Evolutionary conservation across 805 yeast genomes (phyloP).

Genomic region (Yueomyces sinensis): DNA sequence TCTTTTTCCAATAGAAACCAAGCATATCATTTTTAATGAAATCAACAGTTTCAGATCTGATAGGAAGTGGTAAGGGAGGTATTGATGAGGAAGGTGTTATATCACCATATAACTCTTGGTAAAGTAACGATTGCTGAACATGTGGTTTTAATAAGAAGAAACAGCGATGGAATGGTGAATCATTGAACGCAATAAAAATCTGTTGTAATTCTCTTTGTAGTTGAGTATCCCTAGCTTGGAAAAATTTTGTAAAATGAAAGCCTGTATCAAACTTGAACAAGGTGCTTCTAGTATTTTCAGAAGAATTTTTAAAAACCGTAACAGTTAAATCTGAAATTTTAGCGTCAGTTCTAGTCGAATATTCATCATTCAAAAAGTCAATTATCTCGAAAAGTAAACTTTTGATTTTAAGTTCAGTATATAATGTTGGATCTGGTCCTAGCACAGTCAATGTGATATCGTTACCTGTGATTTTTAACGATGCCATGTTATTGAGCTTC

Average conservation of each 20-base stretch:
- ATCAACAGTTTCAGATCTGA: slow-evolving; percentile 36
- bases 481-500: slow-evolving; percentile 53
- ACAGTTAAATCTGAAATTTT: slow-evolving; percentile 30
- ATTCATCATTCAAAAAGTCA: slow-evolving; percentile 59
- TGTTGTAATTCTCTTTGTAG: slow-evolving; percentile 40
- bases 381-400: slow-evolving; percentile 33
- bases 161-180: slow-evolving; percentile 71
- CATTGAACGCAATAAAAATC: slow-evolving; percentile 53
- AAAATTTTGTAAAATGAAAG: slow-evolving; percentile 44
- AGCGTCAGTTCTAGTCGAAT: slow-evolving; percentile 40
- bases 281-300: slow-evolving; percentile 14
- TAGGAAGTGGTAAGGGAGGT: slow-evolving; percentile 51
- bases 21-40: slow-evolving; percentile 27
- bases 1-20: background rate
- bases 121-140: slow-evolving; percentile 30
- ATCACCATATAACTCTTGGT: slow-evolving; percentile 36
- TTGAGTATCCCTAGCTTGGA: slow-evolving; percentile 34
- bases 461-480: slow-evolving; percentile 44
- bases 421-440: slow-evolving; percentile 19
- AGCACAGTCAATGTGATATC: slow-evolving; percentile 30
- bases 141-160: slow-evolving; percentile 53
- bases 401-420: slow-evolving; percentile 12
- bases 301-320: slow-evolving; percentile 3
- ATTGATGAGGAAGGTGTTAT: slow-evolving; percentile 48
- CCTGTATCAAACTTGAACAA: slow-evolving; percentile 42